Evolutionary conservation across 1,284 basidiomycete genomes (phyloP).

Genomic region (Heimioporus retisporus): DNA sequence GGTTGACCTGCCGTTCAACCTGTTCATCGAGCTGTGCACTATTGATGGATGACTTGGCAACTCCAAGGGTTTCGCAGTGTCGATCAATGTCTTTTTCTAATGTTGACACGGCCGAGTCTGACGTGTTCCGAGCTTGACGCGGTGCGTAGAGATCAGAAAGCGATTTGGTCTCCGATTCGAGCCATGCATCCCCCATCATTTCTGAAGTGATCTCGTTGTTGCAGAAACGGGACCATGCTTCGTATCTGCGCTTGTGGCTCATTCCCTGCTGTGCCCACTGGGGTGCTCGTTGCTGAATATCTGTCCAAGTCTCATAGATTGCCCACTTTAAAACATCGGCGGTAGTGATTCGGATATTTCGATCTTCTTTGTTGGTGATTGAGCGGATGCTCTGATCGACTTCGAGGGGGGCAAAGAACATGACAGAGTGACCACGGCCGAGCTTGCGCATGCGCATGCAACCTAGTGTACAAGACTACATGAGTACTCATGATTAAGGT

Average conservation of each 20-base stretch:
- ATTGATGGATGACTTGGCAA: constrained; percentile 8
- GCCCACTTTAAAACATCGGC: constrained; percentile 43
- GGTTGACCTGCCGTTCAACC: constrained; percentile 29
- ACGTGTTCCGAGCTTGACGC: too few relatives aligned
- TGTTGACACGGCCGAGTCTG: too few relatives aligned
- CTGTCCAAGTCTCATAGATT: constrained; percentile 45
- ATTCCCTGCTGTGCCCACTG: constrained; percentile 59
- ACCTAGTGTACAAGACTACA: too few relatives aligned
- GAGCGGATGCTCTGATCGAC: constrained; percentile 52
- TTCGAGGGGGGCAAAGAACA: constrained; percentile 53
- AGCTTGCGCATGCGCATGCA: neutral
- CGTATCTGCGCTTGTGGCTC: constrained; percentile 45
- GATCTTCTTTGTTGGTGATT: constrained; percentile 14
- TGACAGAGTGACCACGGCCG: neutral
- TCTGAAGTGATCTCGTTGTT: neutral
- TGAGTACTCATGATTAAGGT: too few relatives aligned
- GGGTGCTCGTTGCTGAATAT: constrained; percentile 35
- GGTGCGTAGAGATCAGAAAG: constrained; percentile 23
- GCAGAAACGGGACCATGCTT: constrained; percentile 39
- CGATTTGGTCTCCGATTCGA: constrained; percentile 46
- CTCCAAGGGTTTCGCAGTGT: constrained; percentile 22
- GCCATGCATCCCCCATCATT: constrained; percentile 40
- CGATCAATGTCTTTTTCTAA: neutral
- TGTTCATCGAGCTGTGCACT: constrained; percentile 49
- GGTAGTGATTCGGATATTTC: constrained; percentile 23